Evolutionary conservation across 257 asterid species (phyloP).

Genomic region (Euphrasia confusa): DNA sequence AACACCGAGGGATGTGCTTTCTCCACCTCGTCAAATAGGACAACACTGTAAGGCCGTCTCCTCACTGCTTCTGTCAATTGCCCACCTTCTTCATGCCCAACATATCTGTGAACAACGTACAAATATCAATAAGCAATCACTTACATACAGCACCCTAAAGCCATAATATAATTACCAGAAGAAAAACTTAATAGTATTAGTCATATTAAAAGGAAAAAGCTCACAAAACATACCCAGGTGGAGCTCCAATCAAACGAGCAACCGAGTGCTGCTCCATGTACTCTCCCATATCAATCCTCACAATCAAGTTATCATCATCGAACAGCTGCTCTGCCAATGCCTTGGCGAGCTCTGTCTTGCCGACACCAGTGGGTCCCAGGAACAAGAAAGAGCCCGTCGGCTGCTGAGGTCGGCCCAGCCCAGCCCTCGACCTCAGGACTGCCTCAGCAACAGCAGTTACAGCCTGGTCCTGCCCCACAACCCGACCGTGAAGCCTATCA

Average conservation of each 20-base stretch:
- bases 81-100: conserved; percentile 97
- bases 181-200: too few relatives aligned
- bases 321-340: conserved; percentile 88
- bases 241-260: conserved; percentile 85
- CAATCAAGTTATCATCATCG: conserved; percentile 72
- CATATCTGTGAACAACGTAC: conserved; percentile 37
- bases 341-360: conserved; percentile 90
- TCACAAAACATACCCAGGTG: conserved; percentile 70
- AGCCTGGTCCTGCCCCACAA: conserved; percentile 73
- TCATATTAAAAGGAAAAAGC: neutral
- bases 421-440: conserved; percentile 82
- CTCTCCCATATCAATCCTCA: conserved; percentile 87
- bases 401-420: conserved; percentile 82
- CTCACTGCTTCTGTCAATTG: conserved; percentile 86
- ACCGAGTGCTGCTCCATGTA: conserved; percentile 98
- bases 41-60: conserved; percentile 76
- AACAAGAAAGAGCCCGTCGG: conserved; percentile 92
- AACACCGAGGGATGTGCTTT: conserved; percentile 77
- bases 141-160: too few relatives aligned
- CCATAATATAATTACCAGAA: too few relatives aligned
- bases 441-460: conserved; percentile 83
- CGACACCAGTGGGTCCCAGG: conserved; percentile 96
- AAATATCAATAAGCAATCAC: too few relatives aligned
- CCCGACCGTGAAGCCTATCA: conserved; percentile 45
- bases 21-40: conserved; percentile 84